These are phyloP conservation scores for Anacardium occidentale DNA, from an alignment of 345 rosid species.

Conservation along the genomic window DNA sequence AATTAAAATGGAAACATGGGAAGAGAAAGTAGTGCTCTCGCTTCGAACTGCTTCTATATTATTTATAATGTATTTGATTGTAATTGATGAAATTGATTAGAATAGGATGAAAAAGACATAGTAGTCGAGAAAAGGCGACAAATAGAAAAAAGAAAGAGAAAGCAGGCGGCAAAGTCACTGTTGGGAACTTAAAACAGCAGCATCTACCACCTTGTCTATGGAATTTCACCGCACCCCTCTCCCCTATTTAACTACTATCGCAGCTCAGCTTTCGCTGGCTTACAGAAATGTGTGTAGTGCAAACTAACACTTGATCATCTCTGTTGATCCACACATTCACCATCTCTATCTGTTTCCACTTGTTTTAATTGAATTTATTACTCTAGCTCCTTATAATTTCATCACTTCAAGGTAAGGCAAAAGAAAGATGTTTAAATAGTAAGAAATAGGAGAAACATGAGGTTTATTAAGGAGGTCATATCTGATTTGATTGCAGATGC, in stretches of 20 bases:
- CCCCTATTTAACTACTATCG: slow-evolving; percentile 19
- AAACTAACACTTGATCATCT: neutral
- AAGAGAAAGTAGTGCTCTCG: too few species aligned
- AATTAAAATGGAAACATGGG: too few species aligned
- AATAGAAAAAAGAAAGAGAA: slow-evolving; percentile 6
- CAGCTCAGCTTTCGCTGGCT: slow-evolving; percentile 17
- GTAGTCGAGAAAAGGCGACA: slow-evolving; percentile 20
- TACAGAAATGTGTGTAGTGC: slow-evolving; percentile 6
- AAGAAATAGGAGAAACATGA: too few species aligned
- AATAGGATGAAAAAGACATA: slow-evolving; percentile 1
- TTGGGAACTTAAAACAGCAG: slow-evolving; percentile 53
- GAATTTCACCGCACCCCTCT: slow-evolving; percentile 23
- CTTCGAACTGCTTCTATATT: neutral
- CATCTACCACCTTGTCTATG: slow-evolving; percentile 27
- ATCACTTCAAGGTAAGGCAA: slow-evolving; percentile 31
- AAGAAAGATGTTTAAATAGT: neutral
- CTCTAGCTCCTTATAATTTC: neutral
- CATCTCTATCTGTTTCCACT: neutral
- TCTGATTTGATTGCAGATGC: slow-evolving; percentile 40
- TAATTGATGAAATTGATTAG: neutral
- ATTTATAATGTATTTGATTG: neutral
- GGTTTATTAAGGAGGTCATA: neutral
- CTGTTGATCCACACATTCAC: neutral
- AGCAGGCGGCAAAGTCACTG: slow-evolving; percentile 29
- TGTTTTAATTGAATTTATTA: too few species aligned